Evolutionary conservation across 2,329 filamentous ascomycete genomes (phyloP), one percentile per base, ranked within the genome.

Genomic region (Microdochium bolleyi): DNA sequence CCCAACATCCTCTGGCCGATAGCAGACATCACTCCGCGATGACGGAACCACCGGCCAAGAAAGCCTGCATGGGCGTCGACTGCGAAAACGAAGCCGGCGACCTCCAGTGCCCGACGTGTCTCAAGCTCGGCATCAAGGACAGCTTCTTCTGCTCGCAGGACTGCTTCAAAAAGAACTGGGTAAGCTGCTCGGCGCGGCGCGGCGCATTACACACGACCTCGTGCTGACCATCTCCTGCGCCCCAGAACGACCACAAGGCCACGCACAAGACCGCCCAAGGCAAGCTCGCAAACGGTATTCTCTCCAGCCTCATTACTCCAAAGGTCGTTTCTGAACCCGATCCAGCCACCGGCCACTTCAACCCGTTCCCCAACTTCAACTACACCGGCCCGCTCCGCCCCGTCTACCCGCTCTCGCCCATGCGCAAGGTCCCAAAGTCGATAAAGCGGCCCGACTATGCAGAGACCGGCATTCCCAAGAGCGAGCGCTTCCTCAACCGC

Each of bases 81-180:
- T 99, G 94, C 77, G 77, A 81, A 41, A 96, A 96, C 58, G 86
- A 92, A 58, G 92, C 92, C 53, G 86, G 89, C 55, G 78, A 85
- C 52, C 75, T 99, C 49, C 92, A 97, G 70, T 99, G 94, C 71
- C 94, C 94, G 52, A 97, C 89, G 50, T 99, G 94, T 69, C 79
- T 96, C 64, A 96, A 96, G 73, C 76, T 92, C 48, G 89, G 87
- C 52, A 86, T 85, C 62, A 84, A 92, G 67, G 89, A 94, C 65
- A 95, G 90, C 74, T 96, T 85, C 73, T 99, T 97, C 75, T 99
- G 94, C 76, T 91, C 91, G 25, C 94, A 99, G 71, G 94, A 97
- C 62, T 99, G 94, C 77, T 99, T 99, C 75, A 97, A 96, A 79
- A 87, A 85, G 71, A 99, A 91, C 77, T 99, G 94, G 94, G 94